phyloP scores from a whole-genome alignment of 306 rosid genomes.

The Rosa rugosa region DNA sequence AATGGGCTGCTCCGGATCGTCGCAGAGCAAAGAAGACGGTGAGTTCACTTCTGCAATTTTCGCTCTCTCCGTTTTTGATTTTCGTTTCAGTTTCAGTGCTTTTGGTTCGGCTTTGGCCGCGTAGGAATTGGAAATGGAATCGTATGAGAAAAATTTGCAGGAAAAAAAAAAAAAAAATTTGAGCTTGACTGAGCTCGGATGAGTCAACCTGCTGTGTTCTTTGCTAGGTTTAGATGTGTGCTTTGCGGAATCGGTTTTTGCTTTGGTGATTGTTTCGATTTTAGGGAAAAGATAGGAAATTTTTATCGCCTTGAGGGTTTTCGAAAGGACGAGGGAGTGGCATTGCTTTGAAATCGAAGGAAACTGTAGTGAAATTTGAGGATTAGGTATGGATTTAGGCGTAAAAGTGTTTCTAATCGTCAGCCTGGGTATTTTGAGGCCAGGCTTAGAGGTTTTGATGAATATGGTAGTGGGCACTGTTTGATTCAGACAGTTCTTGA shows the following conservation, averaged over 20 bases:
- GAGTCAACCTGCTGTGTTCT: not conserved
- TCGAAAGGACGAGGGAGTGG: not conserved
- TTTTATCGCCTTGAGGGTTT: not conserved
- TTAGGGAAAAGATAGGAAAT: not conserved
- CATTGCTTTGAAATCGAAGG: not conserved
- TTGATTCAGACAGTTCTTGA: not conserved
- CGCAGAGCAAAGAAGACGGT: constrained; percentile 83
- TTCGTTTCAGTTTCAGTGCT: constrained; percentile 6
- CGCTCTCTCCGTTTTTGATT: constrained; percentile 4
- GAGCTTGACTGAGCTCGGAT: constrained; percentile 11
- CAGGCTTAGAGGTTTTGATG: too few relatives aligned
- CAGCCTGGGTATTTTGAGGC: too few relatives aligned
- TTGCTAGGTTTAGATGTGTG: not conserved
- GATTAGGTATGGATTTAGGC: not conserved
- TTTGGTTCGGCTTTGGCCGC: constrained; percentile 25
- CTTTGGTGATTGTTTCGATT: not conserved
- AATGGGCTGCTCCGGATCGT: constrained; percentile 97
- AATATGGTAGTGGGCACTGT: not conserved
- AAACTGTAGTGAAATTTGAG: not conserved
- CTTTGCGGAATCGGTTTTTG: not conserved
- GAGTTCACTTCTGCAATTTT: constrained; percentile 24
- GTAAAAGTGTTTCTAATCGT: not conserved
- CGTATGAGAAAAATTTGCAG: not conserved
- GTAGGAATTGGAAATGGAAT: constrained; percentile 14
- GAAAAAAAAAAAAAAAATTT: not conserved